Evolutionary conservation across 1,139 yeast genomes (phyloP), one percentile per base, ranked within the genome.

Genomic region (Taphrina communis): DNA sequence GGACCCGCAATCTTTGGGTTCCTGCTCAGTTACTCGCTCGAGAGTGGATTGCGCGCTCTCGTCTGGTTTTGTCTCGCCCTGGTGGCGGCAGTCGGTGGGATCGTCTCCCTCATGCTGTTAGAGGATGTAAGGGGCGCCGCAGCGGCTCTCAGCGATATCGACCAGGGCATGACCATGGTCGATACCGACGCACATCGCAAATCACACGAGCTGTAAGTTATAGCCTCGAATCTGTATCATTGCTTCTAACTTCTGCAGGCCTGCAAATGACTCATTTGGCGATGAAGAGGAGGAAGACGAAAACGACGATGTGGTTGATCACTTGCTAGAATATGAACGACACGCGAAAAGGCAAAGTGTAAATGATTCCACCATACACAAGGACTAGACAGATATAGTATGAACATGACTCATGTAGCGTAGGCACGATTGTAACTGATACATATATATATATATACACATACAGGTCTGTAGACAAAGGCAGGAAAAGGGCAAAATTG

Each of bases 1-100:
- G 89, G 87, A 2, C 90, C 90, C 1, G 67, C 67, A 9, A 25
- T 63, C n/a, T 63, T 63, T 48, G 67, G 67, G 12, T 56, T 63
- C 48, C 51, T 63, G 39, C 55, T 63, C 36, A 53, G 61, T 31
- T 46, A 53, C 19, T 63, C 67, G 7, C 61, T 63, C 17, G 67
- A 63, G 25, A 19, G 52, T 14, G 53, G 56, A 9, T 6, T 55
- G 8, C 55, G 41, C n/a, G 39, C 46, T 6, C 48, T 63, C 31
- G 67, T 63, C 46, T 63, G 67, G 67, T 17, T 48, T 17, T 53
- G 67, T 21, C 46, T 63, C 19, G 46, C 67, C 8, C 6, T 25
- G 3, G 46, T 55, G 0, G 35, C 61, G 19, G 60, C 61, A 6
- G 53, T 39, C n/a, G 59, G 67, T 21, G 55, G 60, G 12, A 9